phyloP scores from a whole-genome alignment of 306 rosid species.

The Lathyrus sativus region DNA sequence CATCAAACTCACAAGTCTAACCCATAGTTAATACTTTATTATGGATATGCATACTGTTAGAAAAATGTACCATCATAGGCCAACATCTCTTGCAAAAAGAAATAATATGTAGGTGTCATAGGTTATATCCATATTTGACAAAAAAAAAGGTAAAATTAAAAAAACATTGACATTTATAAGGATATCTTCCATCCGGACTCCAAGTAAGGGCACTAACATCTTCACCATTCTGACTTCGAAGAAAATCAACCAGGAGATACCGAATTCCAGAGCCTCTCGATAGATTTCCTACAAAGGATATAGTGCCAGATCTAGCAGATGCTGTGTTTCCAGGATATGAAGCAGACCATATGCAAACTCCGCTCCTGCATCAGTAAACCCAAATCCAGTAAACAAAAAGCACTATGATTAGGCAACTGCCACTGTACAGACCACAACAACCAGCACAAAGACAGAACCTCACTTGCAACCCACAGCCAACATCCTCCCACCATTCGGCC shows the following conservation, averaged over 20 bases:
- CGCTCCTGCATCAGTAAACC: slow-evolving; percentile 56
- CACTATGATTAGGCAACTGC: neutral
- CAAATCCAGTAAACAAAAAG: slow-evolving; percentile 32
- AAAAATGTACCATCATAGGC: slow-evolving; percentile 7
- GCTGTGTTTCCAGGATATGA: slow-evolving; percentile 90
- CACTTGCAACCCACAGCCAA: slow-evolving; percentile 87
- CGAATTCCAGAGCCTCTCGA: slow-evolving; percentile 87
- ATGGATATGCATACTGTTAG: neutral
- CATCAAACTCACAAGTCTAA: slow-evolving; percentile 12
- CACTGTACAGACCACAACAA: neutral
- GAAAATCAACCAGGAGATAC: slow-evolving; percentile 82
- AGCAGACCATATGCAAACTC: slow-evolving; percentile 89
- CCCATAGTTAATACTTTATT: neutral
- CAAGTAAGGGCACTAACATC: slow-evolving; percentile 84
- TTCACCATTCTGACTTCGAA: slow-evolving; percentile 64
- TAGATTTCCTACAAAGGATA: slow-evolving; percentile 70
- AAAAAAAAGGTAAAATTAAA: slow-evolving; percentile 28
- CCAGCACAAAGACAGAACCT: slow-evolving; percentile 47
- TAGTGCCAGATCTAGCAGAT: slow-evolving; percentile 75
- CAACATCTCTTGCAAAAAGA: slow-evolving; percentile 18
- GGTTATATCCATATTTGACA: neutral
- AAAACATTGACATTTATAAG: slow-evolving; percentile 31
- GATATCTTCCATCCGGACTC: slow-evolving; percentile 99
- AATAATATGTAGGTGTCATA: neutral
- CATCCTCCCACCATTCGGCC: slow-evolving; percentile 85